These are phyloP conservation scores for Diaporthe batatas DNA, from an alignment of 2,329 filamentous ascomycete genomes.

Conservation along the genomic window DNA sequence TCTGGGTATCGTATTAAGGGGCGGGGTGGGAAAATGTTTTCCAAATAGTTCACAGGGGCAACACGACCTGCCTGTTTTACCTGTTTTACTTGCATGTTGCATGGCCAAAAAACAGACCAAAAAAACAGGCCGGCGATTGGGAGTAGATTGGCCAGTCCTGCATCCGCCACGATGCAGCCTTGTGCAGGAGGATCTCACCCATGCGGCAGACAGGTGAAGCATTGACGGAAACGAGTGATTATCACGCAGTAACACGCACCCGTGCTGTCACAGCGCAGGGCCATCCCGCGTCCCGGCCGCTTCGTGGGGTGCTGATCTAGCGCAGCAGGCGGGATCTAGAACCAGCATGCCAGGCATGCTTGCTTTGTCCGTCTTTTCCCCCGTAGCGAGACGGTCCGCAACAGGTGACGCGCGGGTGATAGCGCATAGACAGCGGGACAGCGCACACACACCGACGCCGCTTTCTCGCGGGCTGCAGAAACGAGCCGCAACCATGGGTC, in stretches of 20 bases:
- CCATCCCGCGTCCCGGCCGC: conserved; percentile 6
- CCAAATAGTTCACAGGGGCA: not conserved
- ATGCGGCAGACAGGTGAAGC: not conserved
- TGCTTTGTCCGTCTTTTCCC: not conserved
- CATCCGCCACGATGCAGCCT: conserved; percentile 8
- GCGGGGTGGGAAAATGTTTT: not conserved
- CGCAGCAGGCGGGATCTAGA: not conserved
- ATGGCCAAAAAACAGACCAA: not conserved
- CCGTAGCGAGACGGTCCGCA: conserved; percentile 2
- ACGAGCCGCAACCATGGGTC: conserved; percentile 20
- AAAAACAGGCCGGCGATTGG: too few species aligned
- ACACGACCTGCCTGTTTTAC: not conserved
- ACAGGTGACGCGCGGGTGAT: conserved; percentile 5
- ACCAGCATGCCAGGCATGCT: not conserved
- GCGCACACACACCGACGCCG: not conserved
- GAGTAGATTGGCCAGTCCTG: not conserved
- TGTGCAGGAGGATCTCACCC: not conserved
- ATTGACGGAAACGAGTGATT: not conserved
- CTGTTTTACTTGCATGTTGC: too few species aligned
- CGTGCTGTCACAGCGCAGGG: not conserved
- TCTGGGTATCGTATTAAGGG: not conserved
- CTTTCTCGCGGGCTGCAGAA: not conserved
- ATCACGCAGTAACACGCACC: conserved; percentile 10
- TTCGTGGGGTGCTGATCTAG: not conserved
- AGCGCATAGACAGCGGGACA: not conserved